These are phyloP conservation scores for Begonia loranthoides DNA, from an alignment of 306 rosid genomes.

Conservation along the genomic window DNA sequence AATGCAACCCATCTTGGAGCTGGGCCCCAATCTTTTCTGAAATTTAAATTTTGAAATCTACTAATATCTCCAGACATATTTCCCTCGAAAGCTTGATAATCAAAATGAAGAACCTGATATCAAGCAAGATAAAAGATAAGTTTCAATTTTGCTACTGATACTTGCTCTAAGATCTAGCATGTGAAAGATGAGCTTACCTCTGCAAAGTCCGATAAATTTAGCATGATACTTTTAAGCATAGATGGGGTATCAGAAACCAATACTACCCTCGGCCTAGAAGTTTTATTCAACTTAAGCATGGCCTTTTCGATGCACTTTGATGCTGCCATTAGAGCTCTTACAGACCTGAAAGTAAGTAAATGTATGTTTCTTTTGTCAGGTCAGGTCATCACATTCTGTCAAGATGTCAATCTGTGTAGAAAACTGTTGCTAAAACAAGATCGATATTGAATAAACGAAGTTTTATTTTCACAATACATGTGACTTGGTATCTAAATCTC, in stretches of 20 bases:
- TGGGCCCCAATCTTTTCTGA: conserved; percentile 97
- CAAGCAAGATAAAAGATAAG: background rate
- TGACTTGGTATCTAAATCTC: too few species aligned
- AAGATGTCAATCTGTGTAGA: too few species aligned
- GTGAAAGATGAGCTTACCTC: conserved; percentile 42
- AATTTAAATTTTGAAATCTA: conserved; percentile 36
- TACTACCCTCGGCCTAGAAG: conserved; percentile 57
- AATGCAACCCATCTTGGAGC: conserved; percentile 99
- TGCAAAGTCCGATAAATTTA: conserved; percentile 53
- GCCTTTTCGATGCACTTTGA: conserved; percentile 56
- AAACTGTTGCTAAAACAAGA: too few species aligned
- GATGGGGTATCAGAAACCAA: conserved; percentile 82
- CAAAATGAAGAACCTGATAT: conserved; percentile 73
- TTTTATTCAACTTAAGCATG: conserved; percentile 18
- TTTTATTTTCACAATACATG: too few species aligned
- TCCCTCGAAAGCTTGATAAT: conserved; percentile 67
- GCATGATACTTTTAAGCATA: conserved; percentile 38
- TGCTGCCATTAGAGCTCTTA: conserved; percentile 71
- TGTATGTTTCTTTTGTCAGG: conserved; percentile 3
- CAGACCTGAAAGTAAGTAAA: conserved; percentile 37
- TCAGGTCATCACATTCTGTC: too few species aligned
- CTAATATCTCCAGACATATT: conserved; percentile 28
- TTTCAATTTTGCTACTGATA: background rate
- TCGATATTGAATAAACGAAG: too few species aligned
- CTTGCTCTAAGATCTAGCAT: background rate